Percentiles rank a stretch among this genome's conserved stretches.
Evolutionary conservation across 805 yeast genomes (phyloP).

Genomic region (Blastobotrys peoriensis): DNA sequence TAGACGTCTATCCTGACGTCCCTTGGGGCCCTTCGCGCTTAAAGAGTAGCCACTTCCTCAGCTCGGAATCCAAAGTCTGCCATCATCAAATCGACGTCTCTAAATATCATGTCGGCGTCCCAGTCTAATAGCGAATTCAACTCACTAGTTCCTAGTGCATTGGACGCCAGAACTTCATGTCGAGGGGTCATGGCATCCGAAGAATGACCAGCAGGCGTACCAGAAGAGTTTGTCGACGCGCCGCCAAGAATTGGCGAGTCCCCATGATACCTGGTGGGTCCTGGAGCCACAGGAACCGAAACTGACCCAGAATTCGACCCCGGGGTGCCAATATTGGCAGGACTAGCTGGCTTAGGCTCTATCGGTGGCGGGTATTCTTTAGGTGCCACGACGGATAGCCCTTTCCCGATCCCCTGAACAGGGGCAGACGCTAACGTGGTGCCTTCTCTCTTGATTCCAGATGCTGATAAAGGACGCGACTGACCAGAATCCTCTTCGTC

Average conservation of each 20-base stretch:
- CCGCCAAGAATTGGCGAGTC: background rate
- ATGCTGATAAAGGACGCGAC: background rate
- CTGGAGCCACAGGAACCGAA: background rate
- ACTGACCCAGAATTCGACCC: background rate
- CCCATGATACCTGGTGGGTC: background rate
- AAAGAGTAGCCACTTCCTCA: conserved; percentile 21
- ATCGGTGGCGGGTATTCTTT: background rate
- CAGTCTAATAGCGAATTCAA: conserved; percentile 22
- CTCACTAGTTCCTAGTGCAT: background rate
- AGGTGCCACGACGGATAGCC: background rate
- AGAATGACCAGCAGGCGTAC: background rate
- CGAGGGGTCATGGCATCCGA: background rate
- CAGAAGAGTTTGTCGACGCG: background rate
- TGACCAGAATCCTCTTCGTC: conserved; percentile 8
- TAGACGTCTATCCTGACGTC: too few species aligned
- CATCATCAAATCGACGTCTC: conserved; percentile 84
- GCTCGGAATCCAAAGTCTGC: conserved; percentile 87
- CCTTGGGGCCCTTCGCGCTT: too few species aligned
- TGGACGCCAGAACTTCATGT: background rate
- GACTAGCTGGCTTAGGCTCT: background rate
- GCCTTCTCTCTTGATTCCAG: background rate
- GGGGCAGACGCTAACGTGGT: background rate
- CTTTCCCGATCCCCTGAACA: background rate
- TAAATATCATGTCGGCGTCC: conserved; percentile 58
- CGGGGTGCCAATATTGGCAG: background rate